Evolutionary conservation across 371 early-diverging fungal species (phyloP).

Genomic region (Gilbertella persicaria): DNA sequence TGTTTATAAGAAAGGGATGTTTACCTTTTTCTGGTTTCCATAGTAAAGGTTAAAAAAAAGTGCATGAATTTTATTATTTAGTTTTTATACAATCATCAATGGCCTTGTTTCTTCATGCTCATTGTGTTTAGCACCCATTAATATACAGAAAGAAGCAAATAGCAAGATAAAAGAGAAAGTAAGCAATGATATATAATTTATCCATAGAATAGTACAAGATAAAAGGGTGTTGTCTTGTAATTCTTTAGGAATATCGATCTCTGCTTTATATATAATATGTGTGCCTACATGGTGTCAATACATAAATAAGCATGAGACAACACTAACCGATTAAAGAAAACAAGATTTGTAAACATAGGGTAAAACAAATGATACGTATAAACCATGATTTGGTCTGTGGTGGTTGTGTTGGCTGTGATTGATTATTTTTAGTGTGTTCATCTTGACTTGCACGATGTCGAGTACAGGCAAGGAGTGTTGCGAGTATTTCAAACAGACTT

Average conservation of each 20-base stretch:
- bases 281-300: conserved; percentile 11
- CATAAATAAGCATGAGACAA: too few relatives aligned
- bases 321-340: conserved; percentile 25
- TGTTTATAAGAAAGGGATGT: background rate
- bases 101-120: conserved; percentile 14
- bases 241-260: conserved; percentile 15
- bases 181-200: conserved; percentile 23
- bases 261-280: conserved; percentile 17
- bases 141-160: conserved; percentile 27
- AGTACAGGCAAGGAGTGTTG: conserved; percentile 15
- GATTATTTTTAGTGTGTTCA: too few relatives aligned
- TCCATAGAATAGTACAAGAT: conserved; percentile 25
- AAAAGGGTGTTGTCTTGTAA: conserved; percentile 15
- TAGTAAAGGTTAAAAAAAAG: too few relatives aligned
- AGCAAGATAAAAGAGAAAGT: conserved; percentile 19
- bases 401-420: too few relatives aligned
- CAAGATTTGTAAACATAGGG: conserved; percentile 14
- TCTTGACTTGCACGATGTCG: conserved; percentile 4
- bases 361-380: conserved; percentile 13
- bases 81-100: conserved; percentile 6
- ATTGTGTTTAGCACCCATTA: conserved; percentile 16
- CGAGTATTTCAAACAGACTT: conserved; percentile 11
- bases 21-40: too few relatives aligned
- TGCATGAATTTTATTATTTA: too few relatives aligned
- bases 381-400: too few relatives aligned